Base-by-base conservation (phyloP, 1,284 basidiomycete genomes). In the Malassezia pachydermatis region DNA sequence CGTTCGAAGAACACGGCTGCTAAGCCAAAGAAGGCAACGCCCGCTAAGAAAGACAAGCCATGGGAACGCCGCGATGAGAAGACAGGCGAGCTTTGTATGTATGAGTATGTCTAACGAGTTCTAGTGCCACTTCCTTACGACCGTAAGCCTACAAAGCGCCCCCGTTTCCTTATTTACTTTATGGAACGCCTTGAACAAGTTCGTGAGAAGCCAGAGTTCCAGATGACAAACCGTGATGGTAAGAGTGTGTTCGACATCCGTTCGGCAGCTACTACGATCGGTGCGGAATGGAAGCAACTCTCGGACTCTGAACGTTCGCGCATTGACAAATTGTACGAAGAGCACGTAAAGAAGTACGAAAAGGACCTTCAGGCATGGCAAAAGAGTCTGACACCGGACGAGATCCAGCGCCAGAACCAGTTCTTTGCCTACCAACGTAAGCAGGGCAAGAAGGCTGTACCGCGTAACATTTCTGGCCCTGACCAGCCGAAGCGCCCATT, bases 371-470 rank as follows among this genome's bases (percentile, higher is more conserved):
- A 56, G 43, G 46, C 52, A 28, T 69, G 67, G 67, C 55, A 58
- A 32, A 54, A 57, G 8, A 39, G 42, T 25, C 54, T 69, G 16
- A 60, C 65, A 5, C 53, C 67, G 22, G 63, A 66, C 8, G 67
- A 67, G 45, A 63, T 69, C 45, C 51, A 57, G 52, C 58, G 65
- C 14, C 63, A 69, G 53, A 67, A 69, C 48, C 56, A 54, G 19
- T 69, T 62, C 48, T 54, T 62, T 27, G 39, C 47, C 20, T 45
- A 54, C 36, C 64, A 64, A 53, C 55, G 60, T 37, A 64, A 63
- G 49, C 47, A 48, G 40, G 63, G 65, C 40, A 57, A 58, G 58
- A 54, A 55, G 49, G 45, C 54, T 24, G 48, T 42, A 34, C 62
- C 55, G 17, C 39, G 43, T 9, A 56, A 61, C 52, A 55, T 66